Evolutionary conservation across 75 land plant species (phyloP).

Genomic region (Larix kaempferi): DNA sequence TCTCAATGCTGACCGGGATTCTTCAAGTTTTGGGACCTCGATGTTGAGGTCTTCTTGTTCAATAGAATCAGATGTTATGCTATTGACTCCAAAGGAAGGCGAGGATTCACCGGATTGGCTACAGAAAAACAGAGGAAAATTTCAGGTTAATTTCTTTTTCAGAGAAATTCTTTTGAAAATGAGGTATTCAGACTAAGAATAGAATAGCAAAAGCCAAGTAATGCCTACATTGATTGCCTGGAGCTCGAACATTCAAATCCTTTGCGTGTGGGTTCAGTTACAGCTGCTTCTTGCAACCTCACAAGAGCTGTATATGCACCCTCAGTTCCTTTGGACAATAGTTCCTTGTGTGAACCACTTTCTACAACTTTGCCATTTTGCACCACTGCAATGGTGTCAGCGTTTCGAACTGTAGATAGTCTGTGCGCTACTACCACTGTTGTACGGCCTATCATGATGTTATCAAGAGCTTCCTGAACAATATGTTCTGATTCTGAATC

Average conservation of each 20-base stretch:
- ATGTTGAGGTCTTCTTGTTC: constrained; percentile 9
- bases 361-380: constrained; percentile 64
- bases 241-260: background rate
- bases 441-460: constrained; percentile 52
- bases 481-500: constrained; percentile 64
- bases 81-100: background rate
- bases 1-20: background rate
- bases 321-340: constrained; percentile 33
- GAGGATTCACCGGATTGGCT: constrained; percentile 8
- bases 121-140: background rate
- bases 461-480: constrained; percentile 62
- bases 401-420: constrained; percentile 58
- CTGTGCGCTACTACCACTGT: constrained; percentile 72
- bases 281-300: constrained; percentile 33
- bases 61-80: constrained; percentile 6
- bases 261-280: background rate
- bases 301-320: constrained; percentile 56
- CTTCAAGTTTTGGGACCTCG: background rate
- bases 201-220: background rate
- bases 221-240: background rate
- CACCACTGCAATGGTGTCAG: constrained; percentile 52
- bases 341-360: constrained; percentile 47
- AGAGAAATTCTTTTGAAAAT: background rate
- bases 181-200: background rate
- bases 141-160: background rate